Evolutionary conservation across 2,329 filamentous ascomycete species (phyloP).

Genomic region (Colletotrichum scovillei): DNA sequence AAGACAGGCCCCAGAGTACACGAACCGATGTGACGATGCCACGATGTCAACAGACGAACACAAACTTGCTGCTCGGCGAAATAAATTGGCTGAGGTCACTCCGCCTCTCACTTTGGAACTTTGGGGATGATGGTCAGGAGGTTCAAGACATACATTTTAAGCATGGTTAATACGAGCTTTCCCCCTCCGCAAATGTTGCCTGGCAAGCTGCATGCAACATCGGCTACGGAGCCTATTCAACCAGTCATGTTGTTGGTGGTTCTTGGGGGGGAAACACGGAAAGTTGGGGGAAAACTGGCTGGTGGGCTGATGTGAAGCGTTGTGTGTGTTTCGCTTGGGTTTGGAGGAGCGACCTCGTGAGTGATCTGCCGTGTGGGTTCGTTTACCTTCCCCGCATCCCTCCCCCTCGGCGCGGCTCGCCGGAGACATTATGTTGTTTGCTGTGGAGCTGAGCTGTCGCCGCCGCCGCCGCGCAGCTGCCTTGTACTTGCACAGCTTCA

Average conservation of each 20-base stretch:
- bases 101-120: background rate
- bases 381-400: conserved; percentile 17
- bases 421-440: background rate
- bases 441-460: background rate
- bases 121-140: conserved; percentile 4
- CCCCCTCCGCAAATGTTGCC: background rate
- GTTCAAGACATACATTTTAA: background rate
- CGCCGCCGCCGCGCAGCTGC: background rate
- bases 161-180: conserved; percentile 21
- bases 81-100: background rate
- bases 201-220: conserved; percentile 24
- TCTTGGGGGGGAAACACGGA: background rate
- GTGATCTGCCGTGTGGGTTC: conserved; percentile 5
- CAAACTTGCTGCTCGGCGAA: background rate
- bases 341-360: background rate
- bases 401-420: background rate
- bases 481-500: background rate
- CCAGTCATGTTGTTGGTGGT: conserved; percentile 1
- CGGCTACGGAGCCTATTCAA: background rate
- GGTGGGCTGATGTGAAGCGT: conserved; percentile 3
- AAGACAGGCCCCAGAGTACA: no score
- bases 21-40: conserved; percentile 7
- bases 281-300: no score
- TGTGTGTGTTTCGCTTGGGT: background rate
- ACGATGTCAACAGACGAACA: conserved; percentile 5